phyloP scores from a whole-genome alignment of 2,329 filamentous ascomycete genomes.

The Pseudogymnoascus destructans region DNA sequence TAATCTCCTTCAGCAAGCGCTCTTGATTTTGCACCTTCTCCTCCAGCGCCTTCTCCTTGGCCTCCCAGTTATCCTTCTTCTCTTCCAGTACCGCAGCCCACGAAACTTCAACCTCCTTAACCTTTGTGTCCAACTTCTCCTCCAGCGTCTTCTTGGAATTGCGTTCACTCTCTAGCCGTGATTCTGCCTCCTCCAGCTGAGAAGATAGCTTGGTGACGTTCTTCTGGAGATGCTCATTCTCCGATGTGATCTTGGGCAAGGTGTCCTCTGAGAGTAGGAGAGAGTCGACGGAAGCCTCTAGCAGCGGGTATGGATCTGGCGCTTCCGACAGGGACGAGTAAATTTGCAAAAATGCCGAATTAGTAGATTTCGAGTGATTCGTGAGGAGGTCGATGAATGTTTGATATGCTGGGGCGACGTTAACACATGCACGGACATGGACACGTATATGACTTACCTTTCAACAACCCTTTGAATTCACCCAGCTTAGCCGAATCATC shows the following conservation, averaged over 20 bases:
- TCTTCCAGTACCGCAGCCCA: conserved; percentile 86
- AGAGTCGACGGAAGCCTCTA: conserved; percentile 92
- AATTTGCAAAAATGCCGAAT: conserved; percentile 81
- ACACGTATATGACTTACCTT: conserved; percentile 41
- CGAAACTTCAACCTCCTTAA: conserved; percentile 79
- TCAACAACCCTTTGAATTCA: conserved; percentile 81
- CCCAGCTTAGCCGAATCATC: conserved; percentile 76
- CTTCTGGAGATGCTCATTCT: conserved; percentile 77
- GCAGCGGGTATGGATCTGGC: conserved; percentile 87
- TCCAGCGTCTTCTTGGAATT: conserved; percentile 62
- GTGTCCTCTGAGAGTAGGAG: conserved; percentile 87
- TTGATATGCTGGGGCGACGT: conserved; percentile 61
- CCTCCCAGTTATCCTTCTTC: conserved; percentile 91
- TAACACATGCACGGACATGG: background rate
- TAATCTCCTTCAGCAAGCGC: conserved; percentile 80
- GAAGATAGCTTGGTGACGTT: conserved; percentile 61
- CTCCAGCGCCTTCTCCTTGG: conserved; percentile 80
- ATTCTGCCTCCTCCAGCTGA: conserved; percentile 74
- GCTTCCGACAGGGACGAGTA: conserved; percentile 92
- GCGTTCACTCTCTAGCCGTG: conserved; percentile 65
- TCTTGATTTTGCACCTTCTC: conserved; percentile 95
- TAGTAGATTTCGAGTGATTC: conserved; percentile 88
- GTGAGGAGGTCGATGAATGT: conserved; percentile 93
- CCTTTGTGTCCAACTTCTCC: conserved; percentile 59
- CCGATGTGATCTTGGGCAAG: conserved; percentile 73